Base-by-base conservation (phyloP, 2,329 filamentous ascomycete species). In the Pseudogymnoascus sp. region DNA sequence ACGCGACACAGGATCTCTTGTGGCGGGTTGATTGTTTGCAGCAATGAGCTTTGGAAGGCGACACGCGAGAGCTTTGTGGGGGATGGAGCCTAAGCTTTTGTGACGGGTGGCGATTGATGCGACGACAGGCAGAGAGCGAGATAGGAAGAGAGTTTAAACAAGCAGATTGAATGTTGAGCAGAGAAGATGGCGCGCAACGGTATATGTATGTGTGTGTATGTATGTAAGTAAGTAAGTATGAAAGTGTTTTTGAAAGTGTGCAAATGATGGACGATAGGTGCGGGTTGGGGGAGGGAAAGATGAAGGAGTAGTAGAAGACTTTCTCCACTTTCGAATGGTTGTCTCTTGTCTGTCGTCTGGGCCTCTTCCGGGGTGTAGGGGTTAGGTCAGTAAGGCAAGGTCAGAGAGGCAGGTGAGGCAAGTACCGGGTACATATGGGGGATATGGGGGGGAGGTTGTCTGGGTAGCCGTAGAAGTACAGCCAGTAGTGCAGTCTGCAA, bases 41-140 rank as follows among this genome's bases (percentile, higher is more conserved):
- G 49, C n/a, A 33, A 19, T 55, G 25, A 19, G 28, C 49, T 33
- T 19, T 25, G 49, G 12, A 55, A 55, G 49, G 49, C 49, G 49
- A 55, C 49, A 55, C 49, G 49, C 49, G 49, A 55, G 49, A 55
- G 49, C 49, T 55, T 55, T 55, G 49, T 55, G 49, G 49, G 42
- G 49, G 25, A 33, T 55, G 49, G 25, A 55, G 49, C 49, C 49
- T 55, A 55, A 55, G 49, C 49, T 55, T 25, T 55, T 55, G 49
- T 55, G 28, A 55, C 39, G 49, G 8, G 49, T 30, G 25, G 49
- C 25, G 49, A 55, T 55, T 33, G 49, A 55, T 33, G 49, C 25
- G 49, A 55, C 49, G 7, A 19, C 9, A 55, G 49, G 28, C n/a
- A 33, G 49, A 55, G 28, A 33, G 25, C 49, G 2, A 14, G 49